Conservation (phyloP, 495 filamentous ascomycete genomes). For the Choiromyces venosus region DNA sequence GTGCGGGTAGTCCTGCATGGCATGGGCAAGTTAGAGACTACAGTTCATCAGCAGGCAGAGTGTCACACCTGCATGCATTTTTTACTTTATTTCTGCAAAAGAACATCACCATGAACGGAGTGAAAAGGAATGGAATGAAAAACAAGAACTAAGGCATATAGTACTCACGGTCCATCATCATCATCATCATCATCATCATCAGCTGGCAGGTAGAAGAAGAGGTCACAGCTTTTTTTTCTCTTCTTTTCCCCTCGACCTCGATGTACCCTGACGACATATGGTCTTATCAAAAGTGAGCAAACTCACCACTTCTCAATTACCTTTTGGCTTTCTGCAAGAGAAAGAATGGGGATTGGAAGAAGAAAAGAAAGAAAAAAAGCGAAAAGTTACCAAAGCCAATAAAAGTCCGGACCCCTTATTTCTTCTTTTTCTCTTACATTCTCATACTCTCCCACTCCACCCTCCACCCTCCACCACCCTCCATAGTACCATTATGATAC, state of each 20-base stretch:
- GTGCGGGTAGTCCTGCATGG: constrained; percentile 1
- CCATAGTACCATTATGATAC: background rate
- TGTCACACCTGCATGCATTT: background rate
- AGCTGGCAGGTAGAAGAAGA: background rate
- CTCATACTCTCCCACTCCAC: background rate
- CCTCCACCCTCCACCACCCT: background rate
- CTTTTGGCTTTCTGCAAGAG: background rate
- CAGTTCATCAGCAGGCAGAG: background rate
- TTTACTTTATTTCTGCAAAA: background rate
- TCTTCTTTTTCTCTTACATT: background rate
- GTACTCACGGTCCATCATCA: background rate
- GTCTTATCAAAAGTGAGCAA: background rate
- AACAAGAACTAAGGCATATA: background rate
- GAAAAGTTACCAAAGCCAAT: background rate
- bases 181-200: too few species aligned
- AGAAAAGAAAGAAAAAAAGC: background rate
- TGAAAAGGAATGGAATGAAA: background rate
- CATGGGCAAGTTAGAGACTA: background rate
- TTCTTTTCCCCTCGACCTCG: background rate
- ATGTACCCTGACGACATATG: background rate
- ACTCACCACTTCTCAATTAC: background rate
- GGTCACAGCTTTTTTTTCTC: background rate
- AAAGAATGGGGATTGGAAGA: too few species aligned
- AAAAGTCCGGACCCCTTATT: background rate
- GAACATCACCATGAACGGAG: background rate